Percentiles rank a stretch among this genome's conserved stretches.
These are phyloP conservation scores for Spencermartinsiella europaea DNA, from an alignment of 805 yeast genomes.

Conservation along the genomic window DNA sequence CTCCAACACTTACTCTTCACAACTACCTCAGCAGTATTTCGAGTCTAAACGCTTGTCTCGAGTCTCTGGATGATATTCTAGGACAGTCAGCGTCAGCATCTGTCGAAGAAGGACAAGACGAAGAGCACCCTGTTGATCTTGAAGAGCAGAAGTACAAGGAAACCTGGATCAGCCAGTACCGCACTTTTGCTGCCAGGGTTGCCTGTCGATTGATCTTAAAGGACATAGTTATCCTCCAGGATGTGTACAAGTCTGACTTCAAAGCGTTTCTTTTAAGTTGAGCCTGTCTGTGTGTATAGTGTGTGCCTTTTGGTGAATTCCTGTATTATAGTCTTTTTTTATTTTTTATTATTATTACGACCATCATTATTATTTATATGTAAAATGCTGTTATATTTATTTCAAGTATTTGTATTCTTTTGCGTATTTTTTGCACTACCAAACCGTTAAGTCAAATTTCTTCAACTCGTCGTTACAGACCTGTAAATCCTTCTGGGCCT, in stretches of 20 bases:
- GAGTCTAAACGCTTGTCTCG: slow-evolving; percentile 5
- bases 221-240: slow-evolving; percentile 12
- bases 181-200: slow-evolving; percentile 12
- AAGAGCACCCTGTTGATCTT: background rate
- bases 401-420: background rate
- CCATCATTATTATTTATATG: background rate
- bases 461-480: slow-evolving; percentile 53
- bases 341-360: background rate
- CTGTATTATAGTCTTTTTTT: background rate
- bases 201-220: slow-evolving; percentile 15
- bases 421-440: slow-evolving; percentile 17
- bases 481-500: slow-evolving; percentile 67
- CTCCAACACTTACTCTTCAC: slow-evolving; percentile 2
- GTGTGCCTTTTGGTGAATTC: too few relatives aligned
- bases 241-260: slow-evolving; percentile 10
- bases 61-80: slow-evolving; percentile 7
- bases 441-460: slow-evolving; percentile 53
- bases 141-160: slow-evolving; percentile 3
- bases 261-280: slow-evolving; percentile 9
- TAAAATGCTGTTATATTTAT: background rate
- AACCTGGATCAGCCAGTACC: slow-evolving; percentile 9
- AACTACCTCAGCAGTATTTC: slow-evolving; percentile 10
- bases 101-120: slow-evolving; percentile 1
- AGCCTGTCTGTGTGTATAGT: too few relatives aligned
- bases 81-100: background rate